Conservation (phyloP, 177 flowering plant genomes). For the Tripterygium wilfordii region DNA sequence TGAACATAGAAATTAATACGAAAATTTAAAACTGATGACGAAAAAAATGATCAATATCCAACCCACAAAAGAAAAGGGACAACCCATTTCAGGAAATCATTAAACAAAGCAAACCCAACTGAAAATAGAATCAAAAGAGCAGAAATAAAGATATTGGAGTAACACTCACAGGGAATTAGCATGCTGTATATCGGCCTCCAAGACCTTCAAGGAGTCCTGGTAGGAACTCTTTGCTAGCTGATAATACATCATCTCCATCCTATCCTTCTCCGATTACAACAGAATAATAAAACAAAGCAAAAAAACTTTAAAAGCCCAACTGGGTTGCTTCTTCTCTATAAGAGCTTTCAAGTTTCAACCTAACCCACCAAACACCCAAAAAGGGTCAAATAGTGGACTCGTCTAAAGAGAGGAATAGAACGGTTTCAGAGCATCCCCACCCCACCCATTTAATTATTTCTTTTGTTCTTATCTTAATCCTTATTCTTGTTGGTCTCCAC, state of each 20-base stretch:
- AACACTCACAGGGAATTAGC: constrained; percentile 75
- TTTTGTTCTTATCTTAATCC: too few relatives aligned
- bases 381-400: too few relatives aligned
- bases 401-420: too few relatives aligned
- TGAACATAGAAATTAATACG: not conserved
- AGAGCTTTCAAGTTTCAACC: too few relatives aligned
- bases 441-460: too few relatives aligned
- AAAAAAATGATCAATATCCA: not conserved
- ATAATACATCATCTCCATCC: constrained; percentile 55
- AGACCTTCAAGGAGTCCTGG: constrained; percentile 57
- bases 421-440: too few relatives aligned
- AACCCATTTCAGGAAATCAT: not conserved
- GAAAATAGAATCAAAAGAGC: constrained; percentile 26
- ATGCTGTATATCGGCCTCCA: constrained; percentile 85
- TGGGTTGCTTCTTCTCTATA: constrained; percentile 1
- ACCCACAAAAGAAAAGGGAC: not conserved
- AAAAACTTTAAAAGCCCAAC: not conserved
- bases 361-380: constrained; percentile 3
- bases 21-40: not conserved
- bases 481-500: too few relatives aligned
- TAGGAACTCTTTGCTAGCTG: constrained; percentile 55
- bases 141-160: constrained; percentile 1
- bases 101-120: constrained; percentile 50
- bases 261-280: not conserved
- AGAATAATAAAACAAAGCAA: not conserved